These are phyloP conservation scores for Entomortierella lignicola DNA, from an alignment of 192 early-diverging fungal genomes.

Conservation along the genomic window DNA sequence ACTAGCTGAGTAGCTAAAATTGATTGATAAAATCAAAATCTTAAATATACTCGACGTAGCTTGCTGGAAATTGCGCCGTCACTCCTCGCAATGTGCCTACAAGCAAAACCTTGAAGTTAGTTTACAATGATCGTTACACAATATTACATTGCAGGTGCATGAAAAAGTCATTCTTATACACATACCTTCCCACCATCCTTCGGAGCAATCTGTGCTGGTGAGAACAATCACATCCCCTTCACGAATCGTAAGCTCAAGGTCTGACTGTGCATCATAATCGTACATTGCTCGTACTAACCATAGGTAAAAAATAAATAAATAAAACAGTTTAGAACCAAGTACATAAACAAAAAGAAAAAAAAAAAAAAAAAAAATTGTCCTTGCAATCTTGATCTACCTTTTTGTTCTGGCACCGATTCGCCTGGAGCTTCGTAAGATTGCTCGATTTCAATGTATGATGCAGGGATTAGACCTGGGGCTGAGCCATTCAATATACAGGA, in stretches of 20 bases:
- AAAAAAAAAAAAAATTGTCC: background rate
- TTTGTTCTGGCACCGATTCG: conserved; percentile 18
- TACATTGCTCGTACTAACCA: conserved; percentile 61
- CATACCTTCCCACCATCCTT: conserved; percentile 72
- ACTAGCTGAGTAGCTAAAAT: no score
- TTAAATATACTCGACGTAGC: conserved; percentile 53
- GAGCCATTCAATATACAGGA: conserved; percentile 25
- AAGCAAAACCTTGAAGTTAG: background rate
- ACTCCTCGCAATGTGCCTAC: conserved; percentile 57
- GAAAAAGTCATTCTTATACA: background rate
- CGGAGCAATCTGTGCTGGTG: conserved; percentile 60
- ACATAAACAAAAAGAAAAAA: background rate
- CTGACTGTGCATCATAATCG: conserved; percentile 65
- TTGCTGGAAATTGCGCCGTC: conserved; percentile 62
- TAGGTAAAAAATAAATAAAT: background rate
- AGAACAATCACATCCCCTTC: conserved; percentile 60
- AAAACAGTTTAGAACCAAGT: background rate
- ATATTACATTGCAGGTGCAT: background rate
- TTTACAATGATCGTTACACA: background rate
- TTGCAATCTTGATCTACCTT: conserved; percentile 17
- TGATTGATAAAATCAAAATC: no score
- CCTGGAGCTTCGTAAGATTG: conserved; percentile 27
- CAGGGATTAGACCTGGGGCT: conserved; percentile 59
- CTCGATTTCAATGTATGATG: conserved; percentile 60
- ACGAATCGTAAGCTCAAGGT: conserved; percentile 61